Base-by-base conservation (phyloP, 2,329 filamentous ascomycete genomes). In the Aspergillus hortae region DNA sequence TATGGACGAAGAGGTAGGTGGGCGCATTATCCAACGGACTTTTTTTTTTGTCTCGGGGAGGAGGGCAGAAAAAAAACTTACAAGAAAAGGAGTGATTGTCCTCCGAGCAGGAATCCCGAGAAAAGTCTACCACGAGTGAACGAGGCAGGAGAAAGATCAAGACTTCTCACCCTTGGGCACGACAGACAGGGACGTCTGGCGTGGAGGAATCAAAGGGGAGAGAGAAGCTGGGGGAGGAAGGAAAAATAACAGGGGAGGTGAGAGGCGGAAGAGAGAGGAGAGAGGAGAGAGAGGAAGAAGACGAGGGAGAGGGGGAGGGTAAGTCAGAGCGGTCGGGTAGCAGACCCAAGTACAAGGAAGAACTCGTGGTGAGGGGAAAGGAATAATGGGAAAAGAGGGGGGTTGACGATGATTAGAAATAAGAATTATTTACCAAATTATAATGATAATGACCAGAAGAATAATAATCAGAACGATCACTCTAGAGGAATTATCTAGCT, bases 121-220 rank as follows among this genome's bases (percentile, higher is more conserved):
- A 51, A 35, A 52, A 49, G 48, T 61, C 65, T 67, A 67, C 66
- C 66, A 68, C 67, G 65, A 70, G 63, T 59, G 48, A 66, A 68
- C 66, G 63, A 67, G 65, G 62, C 58, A 65, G 61, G 61, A 50
- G 43, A 51, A 46, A 46, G 48, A 62, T 43, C 57, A 48, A 46
- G 44, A 51, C 52, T 55, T 60, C 55, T 61, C 53, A 56, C 55
- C 56, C 59, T 63, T 45, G 52, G 52, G 49, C 58, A 63, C 59
- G 60, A 56, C 53, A 61, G 56, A 59, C 56, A 23, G 33, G 51
- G 17, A 50, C 48, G 60, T 53, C 57, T 55, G 57, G 50, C 57
- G 59, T 61, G 58, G 48, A 17, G 48, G 49, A 46, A 38, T 38
- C 35, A 62, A 57, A 53, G 51, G 49, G 54, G 56, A 58, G 48